Conservation (phyloP, 305 asterid genomes). For the Fraxinus sp. region DNA sequence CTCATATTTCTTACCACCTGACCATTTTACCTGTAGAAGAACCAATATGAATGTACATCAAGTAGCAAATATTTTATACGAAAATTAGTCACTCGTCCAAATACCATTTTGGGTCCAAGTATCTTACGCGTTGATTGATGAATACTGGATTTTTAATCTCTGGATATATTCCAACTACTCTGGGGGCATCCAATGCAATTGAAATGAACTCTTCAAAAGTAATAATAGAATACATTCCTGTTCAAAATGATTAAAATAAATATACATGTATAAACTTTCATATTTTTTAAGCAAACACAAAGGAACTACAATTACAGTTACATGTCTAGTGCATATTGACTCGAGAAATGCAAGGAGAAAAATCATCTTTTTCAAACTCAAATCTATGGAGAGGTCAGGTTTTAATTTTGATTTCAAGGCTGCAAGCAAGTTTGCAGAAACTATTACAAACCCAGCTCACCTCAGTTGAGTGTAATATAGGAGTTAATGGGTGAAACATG, state of each 20-base stretch:
- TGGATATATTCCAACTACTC: slow-evolving; percentile 96
- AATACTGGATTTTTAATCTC: slow-evolving; percentile 87
- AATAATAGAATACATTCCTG: slow-evolving; percentile 82
- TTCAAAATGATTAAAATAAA: not conserved
- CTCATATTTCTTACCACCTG: slow-evolving; percentile 76
- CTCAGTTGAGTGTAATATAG: not conserved
- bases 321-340: not conserved
- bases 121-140: slow-evolving; percentile 75
- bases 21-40: slow-evolving; percentile 74
- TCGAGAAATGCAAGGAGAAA: not conserved
- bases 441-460: not conserved
- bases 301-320: not conserved
- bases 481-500: not conserved
- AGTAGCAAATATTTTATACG: not conserved
- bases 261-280: not conserved
- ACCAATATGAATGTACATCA: not conserved
- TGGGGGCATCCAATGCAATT: slow-evolving; percentile 80
- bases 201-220: slow-evolving; percentile 85
- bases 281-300: not conserved
- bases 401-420: not conserved
- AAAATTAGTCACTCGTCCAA: not conserved
- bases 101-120: slow-evolving; percentile 1
- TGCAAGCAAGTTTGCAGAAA: not conserved
- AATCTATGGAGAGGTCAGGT: not conserved
- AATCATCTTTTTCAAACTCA: not conserved